These are phyloP conservation scores for Kodamaea sp. DNA, from an alignment of 1,139 yeast species.

Conservation along the genomic window DNA sequence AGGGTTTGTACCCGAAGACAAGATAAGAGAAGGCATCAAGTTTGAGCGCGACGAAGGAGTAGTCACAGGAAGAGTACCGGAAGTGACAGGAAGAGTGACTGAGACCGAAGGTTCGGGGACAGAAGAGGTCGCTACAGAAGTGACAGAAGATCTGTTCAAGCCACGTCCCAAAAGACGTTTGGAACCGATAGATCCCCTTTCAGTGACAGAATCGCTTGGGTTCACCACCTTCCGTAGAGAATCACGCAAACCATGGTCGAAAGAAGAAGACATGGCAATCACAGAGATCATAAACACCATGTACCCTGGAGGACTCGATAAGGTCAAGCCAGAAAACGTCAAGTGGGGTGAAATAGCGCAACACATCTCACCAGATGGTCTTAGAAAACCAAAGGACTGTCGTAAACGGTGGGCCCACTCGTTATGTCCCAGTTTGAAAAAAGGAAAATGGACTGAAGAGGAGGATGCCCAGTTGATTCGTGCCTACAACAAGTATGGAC, in stretches of 20 bases:
- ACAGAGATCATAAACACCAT: slow-evolving; percentile 35
- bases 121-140: too few species aligned
- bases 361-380: slow-evolving; percentile 32
- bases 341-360: slow-evolving; percentile 74
- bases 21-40: too few species aligned
- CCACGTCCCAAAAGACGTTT: slow-evolving; percentile 10
- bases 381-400: slow-evolving; percentile 66
- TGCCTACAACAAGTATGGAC: slow-evolving; percentile 69
- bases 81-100: too few species aligned
- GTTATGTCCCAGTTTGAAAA: slow-evolving; percentile 74
- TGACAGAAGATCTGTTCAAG: too few species aligned
- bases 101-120: too few species aligned
- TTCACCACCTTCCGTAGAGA: slow-evolving; percentile 68
- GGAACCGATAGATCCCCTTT: slow-evolving; percentile 60
- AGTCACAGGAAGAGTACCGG: too few species aligned
- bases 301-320: slow-evolving; percentile 22
- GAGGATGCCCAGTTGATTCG: slow-evolving; percentile 70
- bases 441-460: slow-evolving; percentile 87
- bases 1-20: too few species aligned
- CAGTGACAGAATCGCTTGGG: slow-evolving; percentile 73
- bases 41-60: too few species aligned
- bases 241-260: slow-evolving; percentile 67
- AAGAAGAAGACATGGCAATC: slow-evolving; percentile 59
- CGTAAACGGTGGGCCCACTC: slow-evolving; percentile 79
- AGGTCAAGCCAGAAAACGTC: slow-evolving; percentile 35